A percentile compares a stretch with the other conserved stretches of the same genome.
These are phyloP conservation scores for Colletotrichum sp. DNA, from an alignment of 2,329 filamentous ascomycete genomes.

Conservation along the genomic window DNA sequence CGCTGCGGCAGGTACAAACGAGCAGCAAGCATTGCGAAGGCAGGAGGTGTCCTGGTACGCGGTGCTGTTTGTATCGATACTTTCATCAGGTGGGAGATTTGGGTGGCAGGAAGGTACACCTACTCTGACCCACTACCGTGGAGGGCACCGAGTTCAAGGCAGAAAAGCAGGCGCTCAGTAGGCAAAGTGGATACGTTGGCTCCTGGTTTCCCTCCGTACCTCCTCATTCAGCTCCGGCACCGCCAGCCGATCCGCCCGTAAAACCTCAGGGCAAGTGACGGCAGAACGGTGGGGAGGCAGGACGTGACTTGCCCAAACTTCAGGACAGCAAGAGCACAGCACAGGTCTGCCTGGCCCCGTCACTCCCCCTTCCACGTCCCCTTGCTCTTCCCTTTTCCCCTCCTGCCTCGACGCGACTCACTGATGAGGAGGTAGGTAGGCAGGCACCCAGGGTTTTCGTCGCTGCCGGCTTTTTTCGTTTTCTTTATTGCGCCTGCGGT, in stretches of 20 bases:
- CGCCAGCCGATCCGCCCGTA: conserved; percentile 23
- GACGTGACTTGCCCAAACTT: background rate
- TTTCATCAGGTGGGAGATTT: background rate
- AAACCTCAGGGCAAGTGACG: background rate
- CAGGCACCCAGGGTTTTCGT: background rate
- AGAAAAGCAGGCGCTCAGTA: background rate
- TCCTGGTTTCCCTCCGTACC: conserved; percentile 8
- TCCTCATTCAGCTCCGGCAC: conserved; percentile 22
- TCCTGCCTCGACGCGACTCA: background rate
- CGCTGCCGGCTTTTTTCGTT: background rate
- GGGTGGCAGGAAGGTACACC: background rate
- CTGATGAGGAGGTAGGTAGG: background rate
- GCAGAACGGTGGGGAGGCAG: background rate
- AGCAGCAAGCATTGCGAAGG: background rate
- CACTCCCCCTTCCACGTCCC: background rate
- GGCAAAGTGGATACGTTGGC: background rate
- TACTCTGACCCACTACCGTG: background rate
- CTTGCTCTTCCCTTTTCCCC: background rate
- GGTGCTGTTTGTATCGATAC: background rate
- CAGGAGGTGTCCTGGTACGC: background rate
- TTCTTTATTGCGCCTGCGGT: background rate
- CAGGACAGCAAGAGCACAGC: background rate
- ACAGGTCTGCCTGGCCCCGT: background rate
- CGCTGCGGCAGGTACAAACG: background rate
- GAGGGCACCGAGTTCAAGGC: background rate